Evolutionary conservation across 2,329 filamentous ascomycete genomes (phyloP).

Genomic region (Monascus ruber): DNA sequence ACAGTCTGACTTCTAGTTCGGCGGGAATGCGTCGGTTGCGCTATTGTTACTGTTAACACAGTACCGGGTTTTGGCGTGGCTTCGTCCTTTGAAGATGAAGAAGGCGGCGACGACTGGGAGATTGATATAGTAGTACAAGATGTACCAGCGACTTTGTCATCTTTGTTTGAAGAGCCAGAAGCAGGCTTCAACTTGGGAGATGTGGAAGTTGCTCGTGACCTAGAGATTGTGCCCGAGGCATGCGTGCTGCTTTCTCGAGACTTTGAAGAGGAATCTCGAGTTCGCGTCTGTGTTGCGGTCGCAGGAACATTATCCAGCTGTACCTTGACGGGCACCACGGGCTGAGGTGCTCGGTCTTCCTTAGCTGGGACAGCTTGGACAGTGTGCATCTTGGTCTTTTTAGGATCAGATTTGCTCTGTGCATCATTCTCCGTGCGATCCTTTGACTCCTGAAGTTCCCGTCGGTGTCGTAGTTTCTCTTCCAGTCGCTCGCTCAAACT

Average conservation of each 20-base stretch:
- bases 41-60: neutral
- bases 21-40: no score
- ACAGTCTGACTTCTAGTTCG: no score
- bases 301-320: no score
- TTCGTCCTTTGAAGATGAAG: neutral
- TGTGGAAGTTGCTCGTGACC: neutral
- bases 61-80: slow-evolving; percentile 4
- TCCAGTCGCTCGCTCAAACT: slow-evolving; percentile 15
- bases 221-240: neutral
- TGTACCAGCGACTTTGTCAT: neutral
- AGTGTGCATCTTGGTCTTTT: no score
- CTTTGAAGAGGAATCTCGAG: slow-evolving; percentile 3
- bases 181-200: neutral
- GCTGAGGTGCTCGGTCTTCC: neutral
- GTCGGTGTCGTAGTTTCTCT: slow-evolving; percentile 21
- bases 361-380: no score
- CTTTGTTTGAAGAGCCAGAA: neutral
- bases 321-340: no score
- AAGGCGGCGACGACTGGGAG: neutral
- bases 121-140: neutral
- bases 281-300: neutral
- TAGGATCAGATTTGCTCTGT: neutral
- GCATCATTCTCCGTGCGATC: slow-evolving; percentile 7
- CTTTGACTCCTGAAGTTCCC: slow-evolving; percentile 13
- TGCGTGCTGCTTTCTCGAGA: neutral